phyloP scores from a whole-genome alignment of 2,329 filamentous ascomycete genomes.

The Neofusicoccum ribis region DNA sequence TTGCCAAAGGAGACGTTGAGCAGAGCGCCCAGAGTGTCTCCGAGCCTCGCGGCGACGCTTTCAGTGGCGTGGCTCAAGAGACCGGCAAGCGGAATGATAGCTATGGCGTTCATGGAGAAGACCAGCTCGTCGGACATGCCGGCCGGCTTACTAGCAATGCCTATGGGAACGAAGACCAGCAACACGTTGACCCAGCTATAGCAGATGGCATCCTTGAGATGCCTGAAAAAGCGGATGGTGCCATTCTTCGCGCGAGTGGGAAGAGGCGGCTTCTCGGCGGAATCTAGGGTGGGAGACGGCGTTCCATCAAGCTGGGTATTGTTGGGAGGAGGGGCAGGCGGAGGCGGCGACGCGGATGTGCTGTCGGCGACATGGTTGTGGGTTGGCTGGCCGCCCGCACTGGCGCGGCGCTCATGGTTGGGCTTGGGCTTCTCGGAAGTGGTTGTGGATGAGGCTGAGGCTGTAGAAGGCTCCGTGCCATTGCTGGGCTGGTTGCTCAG shows the following conservation, averaged over 20 bases:
- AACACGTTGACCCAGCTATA: slow-evolving; percentile 79
- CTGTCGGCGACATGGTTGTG: slow-evolving; percentile 34
- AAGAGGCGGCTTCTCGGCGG: slow-evolving; percentile 46
- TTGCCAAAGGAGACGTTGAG: slow-evolving; percentile 56
- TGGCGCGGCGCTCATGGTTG: slow-evolving; percentile 21
- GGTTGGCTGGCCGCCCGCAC: slow-evolving; percentile 24
- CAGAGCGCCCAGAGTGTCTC: slow-evolving; percentile 51
- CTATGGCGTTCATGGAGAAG: slow-evolving; percentile 54
- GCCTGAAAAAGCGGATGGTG: slow-evolving; percentile 54
- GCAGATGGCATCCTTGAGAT: slow-evolving; percentile 60
- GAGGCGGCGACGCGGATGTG: slow-evolving; percentile 28
- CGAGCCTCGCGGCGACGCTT: slow-evolving; percentile 48
- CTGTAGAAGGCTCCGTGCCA: slow-evolving; percentile 32
- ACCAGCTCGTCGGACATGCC: slow-evolving; percentile 44
- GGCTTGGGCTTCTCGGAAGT: slow-evolving; percentile 6
- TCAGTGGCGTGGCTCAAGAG: slow-evolving; percentile 52
- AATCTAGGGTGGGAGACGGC: slow-evolving; percentile 55
- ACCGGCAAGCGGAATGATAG: slow-evolving; percentile 53
- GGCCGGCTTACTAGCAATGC: slow-evolving; percentile 62
- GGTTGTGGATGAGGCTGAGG: slow-evolving; percentile 8
- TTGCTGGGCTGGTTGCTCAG: slow-evolving; percentile 27
- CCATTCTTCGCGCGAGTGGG: slow-evolving; percentile 52
- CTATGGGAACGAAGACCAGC: slow-evolving; percentile 75
- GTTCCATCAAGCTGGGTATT: slow-evolving; percentile 52
- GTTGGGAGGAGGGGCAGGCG: slow-evolving; percentile 41